Evolutionary conservation across 306 rosid species (phyloP).

Genomic region (Malus sylvestris): DNA sequence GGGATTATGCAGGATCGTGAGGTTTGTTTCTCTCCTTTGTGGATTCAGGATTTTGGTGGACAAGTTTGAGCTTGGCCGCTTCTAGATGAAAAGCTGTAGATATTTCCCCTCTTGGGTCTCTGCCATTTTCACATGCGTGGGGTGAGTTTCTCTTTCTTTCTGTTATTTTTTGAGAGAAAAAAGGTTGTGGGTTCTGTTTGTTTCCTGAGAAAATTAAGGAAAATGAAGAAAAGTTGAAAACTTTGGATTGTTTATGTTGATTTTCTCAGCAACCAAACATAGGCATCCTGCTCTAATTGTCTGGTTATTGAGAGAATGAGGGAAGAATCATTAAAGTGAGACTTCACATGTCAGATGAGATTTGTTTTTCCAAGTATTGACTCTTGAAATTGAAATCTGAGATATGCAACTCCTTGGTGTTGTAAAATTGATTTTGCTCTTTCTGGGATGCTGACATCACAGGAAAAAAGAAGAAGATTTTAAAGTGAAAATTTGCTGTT

Average conservation of each 20-base stretch:
- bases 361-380: neutral
- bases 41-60: slow-evolving; percentile 19
- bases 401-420: neutral
- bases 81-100: slow-evolving; percentile 48
- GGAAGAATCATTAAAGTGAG: neutral
- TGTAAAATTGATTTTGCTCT: slow-evolving; percentile 8
- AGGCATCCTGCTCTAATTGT: slow-evolving; percentile 9
- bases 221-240: neutral
- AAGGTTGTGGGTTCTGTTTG: slow-evolving; percentile 7
- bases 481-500: neutral
- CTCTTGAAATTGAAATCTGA: neutral
- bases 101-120: slow-evolving; percentile 54
- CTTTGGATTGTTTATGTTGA: neutral
- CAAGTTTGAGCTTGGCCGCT: slow-evolving; percentile 25
- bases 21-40: neutral
- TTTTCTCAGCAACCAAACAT: neutral
- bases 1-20: slow-evolving; percentile 1
- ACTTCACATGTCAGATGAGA: neutral
- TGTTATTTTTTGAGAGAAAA: neutral
- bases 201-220: slow-evolving; percentile 8
- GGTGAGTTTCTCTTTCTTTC: slow-evolving; percentile 39
- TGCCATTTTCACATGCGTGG: slow-evolving; percentile 55
- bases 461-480: slow-evolving; percentile 9
- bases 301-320: slow-evolving; percentile 3
- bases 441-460: slow-evolving; percentile 21